Evolutionary conservation across 495 filamentous ascomycete genomes (phyloP), one percentile per base, ranked within the genome.

Genomic region (Penicillium coprophilum): DNA sequence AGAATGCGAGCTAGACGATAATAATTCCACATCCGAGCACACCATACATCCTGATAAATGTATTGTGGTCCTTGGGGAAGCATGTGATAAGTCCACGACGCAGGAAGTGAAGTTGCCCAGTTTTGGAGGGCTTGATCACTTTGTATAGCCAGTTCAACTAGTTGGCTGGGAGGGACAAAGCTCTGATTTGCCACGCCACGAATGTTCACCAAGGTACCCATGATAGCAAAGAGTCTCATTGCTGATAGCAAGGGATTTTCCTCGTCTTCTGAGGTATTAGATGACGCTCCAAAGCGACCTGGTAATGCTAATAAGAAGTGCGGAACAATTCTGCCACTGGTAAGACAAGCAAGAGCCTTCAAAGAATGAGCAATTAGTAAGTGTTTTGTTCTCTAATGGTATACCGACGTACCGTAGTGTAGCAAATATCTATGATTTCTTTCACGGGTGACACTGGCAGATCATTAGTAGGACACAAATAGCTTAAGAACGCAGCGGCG

Each of bases 1-100:
- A 46, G 24, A 28, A 46, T 46, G 44, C 23, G 44, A 9, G 44
- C 44, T 27, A 46, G 17, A 13, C 44, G 44, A 11, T 31, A 46
- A 15, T 46, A 30, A 13, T 46, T 46, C 44, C 44, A 46, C 13
- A 46, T 46, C 31, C 27, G 24, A 27, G 44, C 44, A 15, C 9
- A 46, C 44, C 44, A 46, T 4, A 28, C 21, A 5, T 46, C 28
- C n/a, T 27, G 24, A 6, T 31, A 46, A 17, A n/a, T 17, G 28
- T 28, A 13, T 15, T 46, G 28, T 28, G 15, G 13, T 4, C n/a
- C 28, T 6, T 9, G 8, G 6, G 13, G 27, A 27, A n/a, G 11
- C 44, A 11, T 10, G 2, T 28, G 23, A 46, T 46, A 46, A 1
- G n/a, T 20, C 27, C 27, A 46, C 10, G 44, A 17, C 10, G 23